Base-by-base conservation (phyloP, 257 asterid genomes). In the Linderniella brevidens region DNA sequence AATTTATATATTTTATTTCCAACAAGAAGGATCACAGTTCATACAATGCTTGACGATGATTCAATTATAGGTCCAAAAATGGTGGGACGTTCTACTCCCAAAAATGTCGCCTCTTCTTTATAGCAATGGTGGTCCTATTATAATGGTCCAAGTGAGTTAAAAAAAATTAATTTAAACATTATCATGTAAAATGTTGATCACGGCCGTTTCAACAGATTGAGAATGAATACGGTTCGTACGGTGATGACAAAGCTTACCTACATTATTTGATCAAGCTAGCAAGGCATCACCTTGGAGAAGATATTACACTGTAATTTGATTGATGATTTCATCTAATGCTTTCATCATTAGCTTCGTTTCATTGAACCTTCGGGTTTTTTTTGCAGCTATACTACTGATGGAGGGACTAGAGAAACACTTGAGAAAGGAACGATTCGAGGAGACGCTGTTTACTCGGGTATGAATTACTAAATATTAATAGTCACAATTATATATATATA, bases 211-310 rank as follows among this genome's bases (percentile, higher is more conserved):
- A 57, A 62, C 86, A 88, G 98, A 76, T 88, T 60, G 98, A 88
- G 70, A 88, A 88, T 60, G 98, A 88, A 73, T 88, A 70, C 66
- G 98, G 98, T 68, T 88, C 98, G 29, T 84, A 72, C 39, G 95
- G 95, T 17, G 76, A 74, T 52, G 98, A 88, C 70, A 75, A 77
- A 74, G 79, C 76, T 17, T 88, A 88, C 82, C 75, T 88, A 52
- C 90, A 74, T 69, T 76, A 70, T 69, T 63, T 88, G 83, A 93
- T 78, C 69, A 62, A 66, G 56, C 68, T 84, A 64, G 90, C 98
- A 53, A 66, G 90, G 52, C 55, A 37, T 38, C 82, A 78, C 72
- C 87, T 88, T 38, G 94, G 94, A 59, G 68, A 80, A 41, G 87
- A 76, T 58, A 70, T 70, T 52, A 58, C 78, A 59, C 50, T 88